These are phyloP conservation scores for Penicillium turbatum DNA, from an alignment of 495 filamentous ascomycete genomes.

Conservation along the genomic window DNA sequence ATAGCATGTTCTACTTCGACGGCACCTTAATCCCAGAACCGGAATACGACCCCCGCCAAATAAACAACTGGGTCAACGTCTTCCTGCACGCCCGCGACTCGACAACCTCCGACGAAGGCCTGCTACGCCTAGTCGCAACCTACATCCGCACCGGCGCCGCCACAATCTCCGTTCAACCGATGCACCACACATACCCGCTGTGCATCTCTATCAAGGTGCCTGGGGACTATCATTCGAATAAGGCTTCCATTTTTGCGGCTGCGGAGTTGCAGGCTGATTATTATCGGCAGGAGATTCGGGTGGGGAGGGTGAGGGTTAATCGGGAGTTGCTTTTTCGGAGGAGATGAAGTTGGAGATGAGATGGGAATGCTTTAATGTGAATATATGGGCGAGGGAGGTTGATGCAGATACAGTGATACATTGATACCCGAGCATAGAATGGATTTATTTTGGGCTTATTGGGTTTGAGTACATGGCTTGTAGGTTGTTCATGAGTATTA, in stretches of 20 bases:
- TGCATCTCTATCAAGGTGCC: slow-evolving; percentile 8
- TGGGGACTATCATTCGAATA: slow-evolving; percentile 5
- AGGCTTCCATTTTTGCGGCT: slow-evolving; percentile 3
- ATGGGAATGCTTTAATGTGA: too few species aligned
- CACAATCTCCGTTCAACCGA: background rate
- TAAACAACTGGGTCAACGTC: slow-evolving; percentile 8
- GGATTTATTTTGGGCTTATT: too few species aligned
- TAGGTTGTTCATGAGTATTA: too few species aligned
- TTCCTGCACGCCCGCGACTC: background rate
- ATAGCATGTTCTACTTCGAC: slow-evolving; percentile 8
- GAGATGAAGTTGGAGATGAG: too few species aligned
- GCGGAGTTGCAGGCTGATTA: slow-evolving; percentile 6
- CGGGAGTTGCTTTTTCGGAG: background rate
- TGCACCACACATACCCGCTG: background rate
- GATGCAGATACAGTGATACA: too few species aligned
- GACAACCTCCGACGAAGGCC: background rate
- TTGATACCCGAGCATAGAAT: too few species aligned
- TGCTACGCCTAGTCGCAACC: background rate
- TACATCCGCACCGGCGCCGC: background rate
- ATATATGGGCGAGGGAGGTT: too few species aligned
- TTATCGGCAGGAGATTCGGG: slow-evolving; percentile 5
- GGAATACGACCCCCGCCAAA: slow-evolving; percentile 1
- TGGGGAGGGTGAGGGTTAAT: background rate
- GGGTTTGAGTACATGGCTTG: too few species aligned
- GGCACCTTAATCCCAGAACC: slow-evolving; percentile 3